Conservation (phyloP, 1,284 basidiomycete genomes). For the Phenoliferia sp. region DNA sequence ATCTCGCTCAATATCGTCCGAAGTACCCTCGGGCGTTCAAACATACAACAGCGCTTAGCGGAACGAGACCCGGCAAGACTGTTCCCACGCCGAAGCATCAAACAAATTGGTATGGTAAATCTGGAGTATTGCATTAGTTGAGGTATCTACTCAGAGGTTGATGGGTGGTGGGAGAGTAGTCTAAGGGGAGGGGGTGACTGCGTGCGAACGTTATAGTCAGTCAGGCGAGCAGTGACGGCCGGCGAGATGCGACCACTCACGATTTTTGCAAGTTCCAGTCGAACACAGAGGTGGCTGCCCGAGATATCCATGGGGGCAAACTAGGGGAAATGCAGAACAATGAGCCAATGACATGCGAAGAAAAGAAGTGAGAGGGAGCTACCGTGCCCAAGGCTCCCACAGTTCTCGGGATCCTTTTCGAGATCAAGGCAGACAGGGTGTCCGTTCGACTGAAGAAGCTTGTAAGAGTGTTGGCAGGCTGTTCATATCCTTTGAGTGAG, state of each 20-base stretch:
- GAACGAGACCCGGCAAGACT: too few relatives aligned
- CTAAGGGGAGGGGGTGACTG: background rate
- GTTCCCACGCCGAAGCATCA: too few relatives aligned
- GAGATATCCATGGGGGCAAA: background rate
- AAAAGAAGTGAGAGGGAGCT: background rate
- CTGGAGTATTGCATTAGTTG: too few relatives aligned
- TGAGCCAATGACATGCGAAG: background rate
- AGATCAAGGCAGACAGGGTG: background rate
- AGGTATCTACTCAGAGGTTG: too few relatives aligned
- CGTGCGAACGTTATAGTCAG: background rate
- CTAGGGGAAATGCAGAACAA: background rate
- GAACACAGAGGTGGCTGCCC: background rate
- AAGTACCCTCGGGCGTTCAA: too few relatives aligned
- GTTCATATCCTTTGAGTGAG: background rate
- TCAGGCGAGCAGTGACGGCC: background rate
- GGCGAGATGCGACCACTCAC: background rate
- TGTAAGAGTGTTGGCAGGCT: background rate
- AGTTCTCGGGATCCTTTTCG: background rate
- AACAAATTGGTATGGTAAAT: too few relatives aligned
- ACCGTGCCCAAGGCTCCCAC: background rate
- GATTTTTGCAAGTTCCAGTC: background rate
- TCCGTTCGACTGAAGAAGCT: background rate
- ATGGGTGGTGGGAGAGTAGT: too few relatives aligned
- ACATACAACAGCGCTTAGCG: too few relatives aligned
- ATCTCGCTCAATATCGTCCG: too few relatives aligned